phyloP scores from a whole-genome alignment of 768 basidiomycete genomes.

The Hemileccinum rubropunctum region DNA sequence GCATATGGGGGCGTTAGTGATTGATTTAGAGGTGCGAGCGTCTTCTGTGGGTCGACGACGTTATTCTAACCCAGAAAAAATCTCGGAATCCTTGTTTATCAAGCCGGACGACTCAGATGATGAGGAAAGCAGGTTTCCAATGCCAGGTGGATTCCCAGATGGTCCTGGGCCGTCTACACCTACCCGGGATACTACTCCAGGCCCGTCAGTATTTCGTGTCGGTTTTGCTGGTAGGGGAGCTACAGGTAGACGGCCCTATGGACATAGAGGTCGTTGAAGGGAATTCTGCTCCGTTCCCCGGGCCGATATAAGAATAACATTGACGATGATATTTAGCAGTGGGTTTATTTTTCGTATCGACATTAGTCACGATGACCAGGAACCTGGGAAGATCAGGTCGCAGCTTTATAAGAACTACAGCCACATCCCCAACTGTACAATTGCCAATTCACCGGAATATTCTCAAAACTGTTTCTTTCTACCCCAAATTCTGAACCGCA shows the following conservation, averaged over 20 bases:
- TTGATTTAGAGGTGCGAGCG: constrained; percentile 67
- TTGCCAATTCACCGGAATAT: background rate
- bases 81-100: constrained; percentile 1
- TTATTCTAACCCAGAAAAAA: constrained; percentile 5
- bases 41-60: background rate
- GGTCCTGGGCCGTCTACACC: constrained; percentile 13
- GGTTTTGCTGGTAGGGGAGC: constrained; percentile 59
- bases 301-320: constrained; percentile 9
- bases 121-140: constrained; percentile 28
- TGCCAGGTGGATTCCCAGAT: constrained; percentile 36
- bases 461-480: background rate
- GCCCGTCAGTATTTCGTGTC: constrained; percentile 45
- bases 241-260: constrained; percentile 21
- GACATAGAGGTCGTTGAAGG: constrained; percentile 16
- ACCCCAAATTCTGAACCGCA: background rate
- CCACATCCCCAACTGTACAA: background rate
- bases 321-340: background rate
- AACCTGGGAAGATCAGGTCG: constrained; percentile 10
- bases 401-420: background rate
- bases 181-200: no score
- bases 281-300: background rate
- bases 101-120: constrained; percentile 36
- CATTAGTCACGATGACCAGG: constrained; percentile 16
- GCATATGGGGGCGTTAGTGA: constrained; percentile 88
- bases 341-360: constrained; percentile 5